phyloP scores from a whole-genome alignment of 805 yeast genomes.

The Metschnikowia rubicola region DNA sequence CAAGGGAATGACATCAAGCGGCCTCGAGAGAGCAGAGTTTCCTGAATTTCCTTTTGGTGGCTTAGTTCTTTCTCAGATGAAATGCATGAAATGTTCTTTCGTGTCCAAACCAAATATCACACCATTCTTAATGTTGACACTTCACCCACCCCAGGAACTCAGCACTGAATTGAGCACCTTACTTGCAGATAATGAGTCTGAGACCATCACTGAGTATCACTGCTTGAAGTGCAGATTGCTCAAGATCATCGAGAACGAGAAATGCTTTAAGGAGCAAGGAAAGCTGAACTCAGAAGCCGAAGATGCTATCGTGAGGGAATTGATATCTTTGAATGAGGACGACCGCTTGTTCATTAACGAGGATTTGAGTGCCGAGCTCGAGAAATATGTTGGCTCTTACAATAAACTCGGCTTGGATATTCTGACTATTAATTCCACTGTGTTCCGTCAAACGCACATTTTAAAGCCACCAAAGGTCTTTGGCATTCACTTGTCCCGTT shows the following conservation, averaged over 20 bases:
- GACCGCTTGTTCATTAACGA: constrained; percentile 54
- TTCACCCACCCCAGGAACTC: constrained; percentile 63
- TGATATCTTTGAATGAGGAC: constrained; percentile 34
- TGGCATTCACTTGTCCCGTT: constrained; percentile 82
- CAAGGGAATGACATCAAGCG: constrained; percentile 1
- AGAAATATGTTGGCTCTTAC: constrained; percentile 46
- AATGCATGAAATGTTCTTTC: constrained; percentile 64
- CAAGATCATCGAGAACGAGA: constrained; percentile 30
- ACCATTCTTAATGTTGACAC: constrained; percentile 67
- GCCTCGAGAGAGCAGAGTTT: constrained; percentile 22
- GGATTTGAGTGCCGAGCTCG: constrained; percentile 53
- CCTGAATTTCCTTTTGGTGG: constrained; percentile 79
- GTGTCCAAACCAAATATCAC: constrained; percentile 56
- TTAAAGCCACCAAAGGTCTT: constrained; percentile 67
- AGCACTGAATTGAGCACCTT: constrained; percentile 50
- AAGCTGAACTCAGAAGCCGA: constrained; percentile 24
- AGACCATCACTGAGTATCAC: constrained; percentile 74
- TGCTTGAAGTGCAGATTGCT: constrained; percentile 67
- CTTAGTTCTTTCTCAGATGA: constrained; percentile 57
- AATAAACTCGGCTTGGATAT: constrained; percentile 42
- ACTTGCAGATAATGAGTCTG: constrained; percentile 54
- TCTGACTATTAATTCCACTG: constrained; percentile 53
- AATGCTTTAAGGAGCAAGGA: constrained; percentile 19
- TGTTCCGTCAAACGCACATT: constrained; percentile 61
- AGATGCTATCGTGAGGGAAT: constrained; percentile 27